Base-by-base conservation (phyloP, 225 moss, liverwort and hornwort species). In the Straminergon stramineum region DNA sequence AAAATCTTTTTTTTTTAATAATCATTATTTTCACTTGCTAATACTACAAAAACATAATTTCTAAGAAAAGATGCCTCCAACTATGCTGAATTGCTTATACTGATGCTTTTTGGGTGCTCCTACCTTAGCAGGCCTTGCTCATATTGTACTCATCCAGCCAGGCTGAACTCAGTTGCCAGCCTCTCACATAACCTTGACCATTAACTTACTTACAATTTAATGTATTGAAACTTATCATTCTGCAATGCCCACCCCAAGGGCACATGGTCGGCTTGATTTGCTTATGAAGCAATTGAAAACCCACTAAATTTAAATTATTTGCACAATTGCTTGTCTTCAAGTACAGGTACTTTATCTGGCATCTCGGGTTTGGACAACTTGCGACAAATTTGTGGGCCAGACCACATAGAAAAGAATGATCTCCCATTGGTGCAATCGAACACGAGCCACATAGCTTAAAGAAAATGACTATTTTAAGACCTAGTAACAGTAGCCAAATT, bases 381-480 rank as follows among this genome's bases (percentile, higher is more conserved):
- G 31, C 2, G 74, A 13, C 82, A 82, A 86, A 74, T 81, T 45
- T 37, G 35, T 63, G 34, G 53, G 31, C 57, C 63, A 31, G 41
- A 7, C 15, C 6, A 15, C 41, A 32, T 70, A 23, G 10, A 57
- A 52, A 22, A 48, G 18, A 30, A 43, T 15, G 41, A 48, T 35
- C 5, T 75, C 26, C 9, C 4, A 26, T 12, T 51, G 34, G 75
- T 27, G 12, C 51, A 62, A 76, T 76, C 8, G 13, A 53, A 34
- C 3, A 53, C 5, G 34, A 5, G 23, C 1, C 22, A 1, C 3
- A 2, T 34, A 21, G 8, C 3, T 8, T 28, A 17, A 22, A 27
- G 10, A 9, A 74, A 45, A 45, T 17, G 17, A 17, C 10, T 73
- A 5, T 3, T 1, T 1, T 16, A 77, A 48, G 52, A 48, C 5